These are phyloP conservation scores for Rhazya stricta DNA, from an alignment of 257 asterid genomes.

Conservation along the genomic window DNA sequence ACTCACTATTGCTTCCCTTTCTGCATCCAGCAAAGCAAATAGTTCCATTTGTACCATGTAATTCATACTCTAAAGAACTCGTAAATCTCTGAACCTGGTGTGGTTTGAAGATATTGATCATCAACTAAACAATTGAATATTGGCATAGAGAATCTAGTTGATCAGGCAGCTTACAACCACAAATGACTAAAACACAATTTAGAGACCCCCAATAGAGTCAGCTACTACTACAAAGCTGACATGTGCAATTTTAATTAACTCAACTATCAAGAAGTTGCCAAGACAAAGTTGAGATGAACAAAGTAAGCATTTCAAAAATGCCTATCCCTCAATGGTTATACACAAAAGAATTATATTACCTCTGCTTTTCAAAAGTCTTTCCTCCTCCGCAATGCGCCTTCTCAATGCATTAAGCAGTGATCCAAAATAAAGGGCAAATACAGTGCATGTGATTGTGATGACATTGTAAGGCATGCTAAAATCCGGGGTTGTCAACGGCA, in stretches of 20 bases:
- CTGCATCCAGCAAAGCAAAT: not conserved
- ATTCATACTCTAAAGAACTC: not conserved
- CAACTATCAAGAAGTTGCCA: not conserved
- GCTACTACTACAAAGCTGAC: not conserved
- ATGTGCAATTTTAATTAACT: not conserved
- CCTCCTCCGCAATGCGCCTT: slow-evolving; percentile 82
- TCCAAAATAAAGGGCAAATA: slow-evolving; percentile 91
- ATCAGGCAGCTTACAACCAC: not conserved
- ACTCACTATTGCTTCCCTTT: not conserved
- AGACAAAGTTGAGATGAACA: not conserved
- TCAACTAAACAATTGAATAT: not conserved
- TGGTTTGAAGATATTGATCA: not conserved
- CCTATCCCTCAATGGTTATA: not conserved
- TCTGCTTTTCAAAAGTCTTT: slow-evolving; percentile 55
- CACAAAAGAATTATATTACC: slow-evolving; percentile 35
- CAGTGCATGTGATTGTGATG: slow-evolving; percentile 93
- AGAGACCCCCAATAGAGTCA: too few species aligned
- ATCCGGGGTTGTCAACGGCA: slow-evolving; percentile 98
- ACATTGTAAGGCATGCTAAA: slow-evolving; percentile 99
- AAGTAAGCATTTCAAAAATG: not conserved
- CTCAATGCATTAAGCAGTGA: slow-evolving; percentile 82
- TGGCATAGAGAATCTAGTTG: not conserved
- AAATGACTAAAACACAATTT: too few species aligned
- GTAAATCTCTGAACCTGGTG: not conserved
- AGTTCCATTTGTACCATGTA: not conserved